Evolutionary conservation across 495 filamentous ascomycete genomes (phyloP), one percentile per base, ranked within the genome.

Genomic region (Tuber microsphaerosporum): DNA sequence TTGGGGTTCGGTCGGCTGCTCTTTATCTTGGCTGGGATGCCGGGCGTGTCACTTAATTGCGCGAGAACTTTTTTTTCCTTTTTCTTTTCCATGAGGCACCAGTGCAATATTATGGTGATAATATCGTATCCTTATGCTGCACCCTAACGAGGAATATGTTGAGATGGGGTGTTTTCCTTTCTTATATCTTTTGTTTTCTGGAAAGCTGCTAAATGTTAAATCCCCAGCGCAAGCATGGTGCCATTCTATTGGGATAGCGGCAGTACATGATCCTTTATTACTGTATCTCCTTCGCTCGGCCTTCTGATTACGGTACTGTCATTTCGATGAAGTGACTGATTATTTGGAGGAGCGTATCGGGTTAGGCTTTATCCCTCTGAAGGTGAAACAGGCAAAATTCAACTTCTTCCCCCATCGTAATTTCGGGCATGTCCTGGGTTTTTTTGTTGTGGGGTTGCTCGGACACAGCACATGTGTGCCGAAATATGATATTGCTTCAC

Each of bases 381-480:
- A 65, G 12, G 26, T 65, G 56, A 65, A 65, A 65, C 56, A 65
- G 14, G 56, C 31, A n/a, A 26, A 65, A 65, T 65, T 65, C 56
- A 17, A 65, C 56, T 31, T 65, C 26, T 31, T 65, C 16, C 31
- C 26, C 26, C 26, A 65, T 65, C n/a, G 8, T 56, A 56, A 56
- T 56, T 56, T 56, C 48, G 48, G 48, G 48, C 48, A 20, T 56
- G 48, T 12, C 48, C 48, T 56, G 46, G 22, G 46, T 51, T 51
- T 56, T 56, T 12, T 26, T 56, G 8, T 26, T 61, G 51, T 61
- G 51, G 51, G 14, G 56, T 65, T 65, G 56, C 56, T 65, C 56
- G 56, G 56, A 16, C 56, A 31, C 56, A 65, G n/a, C 56, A 65
- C 56, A 61, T 61, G 56, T 65, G 56, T 65, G 56, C 56, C 56